Percentiles rank a stretch among this genome's conserved stretches.
phyloP scores from a whole-genome alignment of 1,139 yeast genomes.

The Scheffersomyces lignicola region DNA sequence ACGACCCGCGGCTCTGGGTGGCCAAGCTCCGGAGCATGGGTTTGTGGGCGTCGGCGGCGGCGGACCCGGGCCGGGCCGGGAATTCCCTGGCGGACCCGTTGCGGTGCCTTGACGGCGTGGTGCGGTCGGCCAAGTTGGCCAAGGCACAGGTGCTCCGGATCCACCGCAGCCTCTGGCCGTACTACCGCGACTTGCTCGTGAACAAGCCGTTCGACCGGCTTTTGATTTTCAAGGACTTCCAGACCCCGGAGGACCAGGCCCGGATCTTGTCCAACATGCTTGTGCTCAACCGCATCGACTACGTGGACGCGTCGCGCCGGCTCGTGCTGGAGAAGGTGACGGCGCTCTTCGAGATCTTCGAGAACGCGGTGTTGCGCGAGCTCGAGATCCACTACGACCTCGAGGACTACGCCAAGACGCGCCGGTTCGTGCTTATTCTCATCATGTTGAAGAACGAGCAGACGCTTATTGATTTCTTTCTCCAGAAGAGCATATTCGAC shows the following conservation, averaged over 20 bases:
- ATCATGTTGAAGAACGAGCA: conserved; percentile 42
- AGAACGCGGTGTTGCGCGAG: conserved; percentile 70
- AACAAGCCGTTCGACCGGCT: conserved; percentile 49
- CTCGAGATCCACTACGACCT: conserved; percentile 61
- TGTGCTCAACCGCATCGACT: conserved; percentile 39
- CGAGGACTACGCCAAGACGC: conserved; percentile 43
- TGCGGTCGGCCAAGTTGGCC: conserved; percentile 43
- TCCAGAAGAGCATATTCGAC: conserved; percentile 46
- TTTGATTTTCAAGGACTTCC: conserved; percentile 46
- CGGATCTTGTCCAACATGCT: conserved; percentile 40
- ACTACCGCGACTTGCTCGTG: conserved; percentile 48
- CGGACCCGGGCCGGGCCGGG: conserved; percentile 1
- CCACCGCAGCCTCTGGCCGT: conserved; percentile 41
- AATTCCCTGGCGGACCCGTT: conserved; percentile 27
- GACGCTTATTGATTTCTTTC: conserved; percentile 46
- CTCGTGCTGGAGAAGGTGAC: conserved; percentile 48
- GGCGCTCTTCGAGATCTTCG: conserved; percentile 68
- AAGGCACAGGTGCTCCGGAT: conserved; percentile 43
- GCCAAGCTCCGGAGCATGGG: conserved; percentile 48
- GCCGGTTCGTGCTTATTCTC: conserved; percentile 36
- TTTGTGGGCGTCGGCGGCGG: conserved; percentile 38
- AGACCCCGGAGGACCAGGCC: conserved; percentile 52
- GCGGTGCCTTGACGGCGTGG: conserved; percentile 39
- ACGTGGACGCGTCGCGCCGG: conserved; percentile 30
- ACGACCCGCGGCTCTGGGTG: conserved; percentile 52